A percentile compares a stretch with the other conserved stretches of the same genome.
Evolutionary conservation across 2,329 filamentous ascomycete genomes (phyloP).

Genomic region (Chrysosporium keratinophilum): DNA sequence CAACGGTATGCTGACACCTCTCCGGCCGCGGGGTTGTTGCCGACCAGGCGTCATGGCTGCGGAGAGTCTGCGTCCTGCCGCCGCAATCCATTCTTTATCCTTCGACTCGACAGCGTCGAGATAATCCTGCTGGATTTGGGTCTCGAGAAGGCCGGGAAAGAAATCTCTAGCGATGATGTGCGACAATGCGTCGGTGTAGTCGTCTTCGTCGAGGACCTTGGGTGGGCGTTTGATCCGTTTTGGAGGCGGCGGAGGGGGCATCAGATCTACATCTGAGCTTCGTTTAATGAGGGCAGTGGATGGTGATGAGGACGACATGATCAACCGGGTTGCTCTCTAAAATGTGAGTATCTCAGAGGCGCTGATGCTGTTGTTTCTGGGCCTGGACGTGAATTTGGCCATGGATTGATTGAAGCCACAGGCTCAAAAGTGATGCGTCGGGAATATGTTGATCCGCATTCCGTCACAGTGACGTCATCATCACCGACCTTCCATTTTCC

Average conservation of each 20-base stretch:
- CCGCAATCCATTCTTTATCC: constrained; percentile 75
- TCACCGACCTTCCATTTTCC: too few species aligned
- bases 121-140: constrained; percentile 81
- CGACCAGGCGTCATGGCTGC: constrained; percentile 72
- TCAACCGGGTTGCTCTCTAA: background rate
- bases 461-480: too few species aligned
- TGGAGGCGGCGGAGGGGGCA: constrained; percentile 73
- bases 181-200: constrained; percentile 80
- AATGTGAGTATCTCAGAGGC: background rate
- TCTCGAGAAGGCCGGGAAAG: constrained; percentile 82
- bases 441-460: too few species aligned
- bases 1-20: constrained; percentile 28
- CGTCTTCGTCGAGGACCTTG: constrained; percentile 83
- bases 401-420: too few species aligned
- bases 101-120: constrained; percentile 81
- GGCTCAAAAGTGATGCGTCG: too few species aligned
- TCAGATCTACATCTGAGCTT: constrained; percentile 47
- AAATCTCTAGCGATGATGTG: constrained; percentile 95
- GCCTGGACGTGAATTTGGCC: too few species aligned
- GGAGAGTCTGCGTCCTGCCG: constrained; percentile 59
- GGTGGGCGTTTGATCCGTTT: constrained; percentile 89
- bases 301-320: constrained; percentile 22
- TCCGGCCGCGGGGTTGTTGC: constrained; percentile 22
- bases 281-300: constrained; percentile 30
- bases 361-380: background rate